Conservation (phyloP, 140 eudicot species). For the Flaveria floridana region DNA sequence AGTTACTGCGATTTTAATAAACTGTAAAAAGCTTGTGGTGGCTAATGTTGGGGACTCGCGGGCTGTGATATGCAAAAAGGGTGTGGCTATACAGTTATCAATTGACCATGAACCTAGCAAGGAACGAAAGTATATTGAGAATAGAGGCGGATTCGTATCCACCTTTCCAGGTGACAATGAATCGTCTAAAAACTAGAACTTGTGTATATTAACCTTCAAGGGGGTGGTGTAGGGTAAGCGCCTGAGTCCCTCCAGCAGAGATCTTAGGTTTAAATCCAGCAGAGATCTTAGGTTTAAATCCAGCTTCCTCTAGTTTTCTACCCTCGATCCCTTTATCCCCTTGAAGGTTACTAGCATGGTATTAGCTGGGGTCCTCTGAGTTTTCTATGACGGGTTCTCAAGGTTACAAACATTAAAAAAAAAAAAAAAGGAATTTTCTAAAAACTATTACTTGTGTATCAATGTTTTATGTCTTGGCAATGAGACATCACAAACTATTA, state of each 20-base stretch:
- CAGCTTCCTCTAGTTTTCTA: background rate
- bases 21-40: slow-evolving; percentile 72
- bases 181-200: background rate
- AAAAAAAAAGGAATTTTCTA: background rate
- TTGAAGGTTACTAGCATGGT: background rate
- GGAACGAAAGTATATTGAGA: slow-evolving; percentile 70
- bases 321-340: background rate
- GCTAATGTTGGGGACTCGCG: slow-evolving; percentile 96
- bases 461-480: slow-evolving; percentile 15
- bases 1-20: slow-evolving; percentile 78
- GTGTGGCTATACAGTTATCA: slow-evolving; percentile 76
- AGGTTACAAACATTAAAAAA: background rate
- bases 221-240: background rate
- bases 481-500: slow-evolving; percentile 27
- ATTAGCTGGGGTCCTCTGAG: background rate
- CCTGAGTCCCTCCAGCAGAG: background rate
- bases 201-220: background rate
- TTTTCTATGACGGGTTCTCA: background rate
- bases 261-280: background rate
- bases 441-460: background rate
- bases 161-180: slow-evolving; percentile 68
- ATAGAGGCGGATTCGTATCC: slow-evolving; percentile 94
- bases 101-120: slow-evolving; percentile 85
- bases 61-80: slow-evolving; percentile 76
- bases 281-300: background rate